Evolutionary conservation across 768 basidiomycete genomes (phyloP).

Genomic region (Pleurotus citrinopileatus): DNA sequence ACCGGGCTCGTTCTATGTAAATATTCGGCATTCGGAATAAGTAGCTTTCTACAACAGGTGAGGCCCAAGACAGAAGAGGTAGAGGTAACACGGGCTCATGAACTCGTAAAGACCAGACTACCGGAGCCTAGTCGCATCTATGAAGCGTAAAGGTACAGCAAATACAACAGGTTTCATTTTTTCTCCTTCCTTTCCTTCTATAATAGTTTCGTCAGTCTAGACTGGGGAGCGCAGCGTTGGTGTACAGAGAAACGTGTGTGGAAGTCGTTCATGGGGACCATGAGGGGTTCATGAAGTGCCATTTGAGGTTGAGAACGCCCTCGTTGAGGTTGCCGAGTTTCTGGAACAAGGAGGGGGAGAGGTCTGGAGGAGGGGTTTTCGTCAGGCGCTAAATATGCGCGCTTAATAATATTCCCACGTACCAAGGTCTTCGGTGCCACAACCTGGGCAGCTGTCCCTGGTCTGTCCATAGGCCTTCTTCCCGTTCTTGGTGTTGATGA

Average conservation of each 20-base stretch:
- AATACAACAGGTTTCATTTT: neutral
- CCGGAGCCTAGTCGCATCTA: neutral
- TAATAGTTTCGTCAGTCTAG: neutral
- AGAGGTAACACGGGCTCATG: no score
- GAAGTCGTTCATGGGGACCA: slow-evolving; percentile 35
- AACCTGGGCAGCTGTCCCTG: slow-evolving; percentile 59
- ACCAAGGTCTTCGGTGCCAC: slow-evolving; percentile 56
- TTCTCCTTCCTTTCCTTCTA: neutral
- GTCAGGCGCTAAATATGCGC: neutral
- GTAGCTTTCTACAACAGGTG: no score
- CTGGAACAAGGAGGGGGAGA: slow-evolving; percentile 63
- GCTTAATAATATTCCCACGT: slow-evolving; percentile 18
- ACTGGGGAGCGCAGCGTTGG: no score
- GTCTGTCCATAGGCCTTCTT: slow-evolving; percentile 45
- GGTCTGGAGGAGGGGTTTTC: slow-evolving; percentile 40
- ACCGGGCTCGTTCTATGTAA: no score
- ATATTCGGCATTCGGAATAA: no score
- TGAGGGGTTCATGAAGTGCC: slow-evolving; percentile 55
- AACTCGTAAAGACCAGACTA: neutral
- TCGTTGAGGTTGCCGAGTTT: slow-evolving; percentile 41
- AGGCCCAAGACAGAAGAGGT: no score
- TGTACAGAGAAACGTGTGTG: neutral
- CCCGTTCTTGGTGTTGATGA: slow-evolving; percentile 58
- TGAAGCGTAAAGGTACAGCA: neutral
- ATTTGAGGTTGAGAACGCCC: slow-evolving; percentile 53